Evolutionary conservation across 139 green algal genomes (phyloP), one percentile per base, ranked within the genome.

Genomic region (Raphidocelis subcapitata): DNA sequence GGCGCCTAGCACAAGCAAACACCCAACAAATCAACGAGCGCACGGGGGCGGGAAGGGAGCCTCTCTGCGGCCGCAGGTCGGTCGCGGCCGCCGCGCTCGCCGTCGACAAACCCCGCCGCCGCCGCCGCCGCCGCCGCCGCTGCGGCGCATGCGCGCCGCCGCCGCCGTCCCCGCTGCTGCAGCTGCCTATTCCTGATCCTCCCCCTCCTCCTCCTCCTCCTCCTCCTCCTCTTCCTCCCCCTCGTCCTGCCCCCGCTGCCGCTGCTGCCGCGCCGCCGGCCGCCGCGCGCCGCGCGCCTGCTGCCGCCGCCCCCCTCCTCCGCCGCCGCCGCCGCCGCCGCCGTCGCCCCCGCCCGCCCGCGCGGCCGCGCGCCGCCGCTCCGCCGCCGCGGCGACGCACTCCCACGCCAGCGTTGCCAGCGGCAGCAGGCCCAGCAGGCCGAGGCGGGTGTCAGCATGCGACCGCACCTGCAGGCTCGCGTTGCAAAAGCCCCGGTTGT

Each of bases 401-500:
- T 69, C 70, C 60, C 46, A 69, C 3, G 23, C 59, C 29, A 76
- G 29, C 18, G 54, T 76, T 0, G 51, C 32, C 31, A 76, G 60
- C 16, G 70, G 70, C 20, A 63, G 23, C n/a, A 76, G 41, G 5
- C 70, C 70, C 20, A 64, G 41, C 32, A 76, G 35, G 1, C 44
- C 70, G 26, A 32, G 47, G 59, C 70, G 63, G 59, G 59, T 49
- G 2, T 32, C 2, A 10, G 57, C 32, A 23, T 69, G 57, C 8
- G 60, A 63, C 0, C 70, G 41, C 44, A 76, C 21, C 31, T 76
- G 70, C 29, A 76, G 31, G 20, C 47, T 51, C 26, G 68, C 10
- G 1, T 15, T 76, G 3, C 57, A 60, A 35, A 69, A 44, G 26
- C 70, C 70, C 24, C 70, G 36, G 33, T 33, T 76, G 46, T 76